Percentiles rank a stretch among this genome's conserved stretches.
Evolutionary conservation across 2,329 filamentous ascomycete genomes (phyloP).

Genomic region (Lasiodiplodia gonubiensis): DNA sequence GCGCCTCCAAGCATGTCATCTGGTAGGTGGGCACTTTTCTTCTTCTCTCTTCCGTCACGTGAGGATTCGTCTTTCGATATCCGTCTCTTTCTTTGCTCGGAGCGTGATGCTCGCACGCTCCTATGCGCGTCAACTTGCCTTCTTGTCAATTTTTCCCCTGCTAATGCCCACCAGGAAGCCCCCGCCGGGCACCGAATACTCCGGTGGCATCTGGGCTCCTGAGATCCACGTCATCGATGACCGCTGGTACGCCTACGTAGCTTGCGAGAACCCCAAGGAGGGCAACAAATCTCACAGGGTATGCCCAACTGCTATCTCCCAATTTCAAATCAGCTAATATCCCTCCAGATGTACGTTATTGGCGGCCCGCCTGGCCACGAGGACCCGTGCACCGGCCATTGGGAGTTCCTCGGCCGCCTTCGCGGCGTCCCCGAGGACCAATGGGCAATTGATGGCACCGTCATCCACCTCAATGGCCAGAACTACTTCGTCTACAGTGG

Average conservation of each 20-base stretch:
- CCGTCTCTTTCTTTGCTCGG: neutral
- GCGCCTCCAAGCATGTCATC: slow-evolving; percentile 46
- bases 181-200: slow-evolving; percentile 50
- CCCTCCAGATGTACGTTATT: slow-evolving; percentile 49
- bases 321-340: neutral
- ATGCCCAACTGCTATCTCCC: neutral
- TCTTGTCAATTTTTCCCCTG: neutral
- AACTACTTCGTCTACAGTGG: slow-evolving; percentile 55
- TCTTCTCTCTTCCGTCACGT: slow-evolving; percentile 4
- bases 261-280: slow-evolving; percentile 47
- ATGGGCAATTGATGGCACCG: slow-evolving; percentile 57
- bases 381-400: slow-evolving; percentile 39
- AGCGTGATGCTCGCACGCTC: slow-evolving; percentile 8
- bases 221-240: slow-evolving; percentile 59
- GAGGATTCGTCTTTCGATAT: neutral
- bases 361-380: slow-evolving; percentile 45
- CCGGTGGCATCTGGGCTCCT: slow-evolving; percentile 60
- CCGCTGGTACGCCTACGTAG: slow-evolving; percentile 62
- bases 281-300: slow-evolving; percentile 52
- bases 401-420: slow-evolving; percentile 52
- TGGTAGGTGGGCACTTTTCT: slow-evolving; percentile 37
- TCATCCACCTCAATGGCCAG: slow-evolving; percentile 46
- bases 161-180: slow-evolving; percentile 43
- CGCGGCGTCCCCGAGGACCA: slow-evolving; percentile 49
- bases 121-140: neutral